Base-by-base conservation (phyloP, 805 yeast species). In the Pichia gijzeniarum region DNA sequence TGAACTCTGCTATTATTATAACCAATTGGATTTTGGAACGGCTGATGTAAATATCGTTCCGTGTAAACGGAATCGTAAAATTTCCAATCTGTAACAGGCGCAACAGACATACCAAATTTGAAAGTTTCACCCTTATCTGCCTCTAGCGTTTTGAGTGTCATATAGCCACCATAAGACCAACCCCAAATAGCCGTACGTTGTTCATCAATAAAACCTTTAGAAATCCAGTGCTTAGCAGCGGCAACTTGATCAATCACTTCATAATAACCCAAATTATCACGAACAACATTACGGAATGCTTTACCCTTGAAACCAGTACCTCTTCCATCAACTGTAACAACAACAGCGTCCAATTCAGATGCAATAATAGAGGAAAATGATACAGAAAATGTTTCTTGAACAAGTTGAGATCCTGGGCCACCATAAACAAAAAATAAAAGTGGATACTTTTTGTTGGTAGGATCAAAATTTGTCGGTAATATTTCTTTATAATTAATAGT, bases 81-180 rank as follows among this genome's bases (percentile, higher is more conserved):
- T 44, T 78, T 67, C 97, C 97, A 93, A 61, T 89, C 85, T 0
- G 98, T 93, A 2, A 93, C 99, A 1, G 99, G 99, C 0, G 99
- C 99, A 20, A 93, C 98, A 0, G 98, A 82, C 74, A 89, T 80
- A 9, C 98, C 98, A 62, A 80, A 93, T 47, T 77, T 77, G 72
- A 93, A 90, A 14, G 80, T 77, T 32, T 77, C 67, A 16, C 88
- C 87, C 2, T 71, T 72, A 63, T 93, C 98, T 19, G 72, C 71
- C 64, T 93, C 98, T 39, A 93, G 68, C 0, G 95, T 84, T 65
- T 90, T 93, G 55, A 93, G 73, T 0, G 99, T 89, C 73, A 88
- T 75, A 60, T 79, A 93, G 0, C 98, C 99, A 40, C 99, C 99
- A 61, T 91, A 93, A 19, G 95, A 85, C 99, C 99, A 93, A 8